Conservation (phyloP, 1,284 basidiomycete genomes). For the Chiua sp. region DNA sequence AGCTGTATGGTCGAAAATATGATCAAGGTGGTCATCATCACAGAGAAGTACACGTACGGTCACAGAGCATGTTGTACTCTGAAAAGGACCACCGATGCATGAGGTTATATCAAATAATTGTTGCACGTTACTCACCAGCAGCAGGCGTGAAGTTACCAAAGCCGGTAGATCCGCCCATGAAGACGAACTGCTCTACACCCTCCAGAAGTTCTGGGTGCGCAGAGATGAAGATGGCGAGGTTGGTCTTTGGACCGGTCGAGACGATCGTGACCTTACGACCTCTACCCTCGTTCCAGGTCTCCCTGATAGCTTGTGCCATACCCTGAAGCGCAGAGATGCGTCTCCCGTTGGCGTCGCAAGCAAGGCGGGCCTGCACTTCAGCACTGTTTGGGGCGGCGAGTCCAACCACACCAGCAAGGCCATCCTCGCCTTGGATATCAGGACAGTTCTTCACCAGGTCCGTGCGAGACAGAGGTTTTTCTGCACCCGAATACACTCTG, state of each 20-base stretch:
- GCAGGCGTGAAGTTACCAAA: conserved; percentile 79
- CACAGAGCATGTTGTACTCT: conserved; percentile 85
- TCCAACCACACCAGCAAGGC: conserved; percentile 81
- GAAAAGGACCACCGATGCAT: background rate
- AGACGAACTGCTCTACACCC: conserved; percentile 77
- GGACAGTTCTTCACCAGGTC: conserved; percentile 54
- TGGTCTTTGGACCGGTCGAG: conserved; percentile 86
- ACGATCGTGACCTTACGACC: conserved; percentile 68
- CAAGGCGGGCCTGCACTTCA: conserved; percentile 54
- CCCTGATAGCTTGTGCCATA: conserved; percentile 61
- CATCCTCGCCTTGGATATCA: conserved; percentile 82
- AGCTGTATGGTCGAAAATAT: conserved; percentile 44
- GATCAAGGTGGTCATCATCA: background rate
- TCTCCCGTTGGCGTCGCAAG: conserved; percentile 43
- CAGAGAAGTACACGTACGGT: conserved; percentile 55
- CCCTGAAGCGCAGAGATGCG: conserved; percentile 64
- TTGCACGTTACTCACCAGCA: conserved; percentile 53
- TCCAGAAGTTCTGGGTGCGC: conserved; percentile 74
- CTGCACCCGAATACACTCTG: conserved; percentile 70
- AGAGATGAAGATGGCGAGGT: conserved; percentile 77
- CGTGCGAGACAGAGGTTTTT: conserved; percentile 61
- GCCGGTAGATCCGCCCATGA: conserved; percentile 91
- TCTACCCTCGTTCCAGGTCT: conserved; percentile 57
- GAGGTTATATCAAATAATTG: background rate
- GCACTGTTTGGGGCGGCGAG: conserved; percentile 56